Percentiles rank a stretch among this genome's conserved stretches.
Evolutionary conservation across 2,329 filamentous ascomycete genomes (phyloP).

Genomic region (Venturia effusa): DNA sequence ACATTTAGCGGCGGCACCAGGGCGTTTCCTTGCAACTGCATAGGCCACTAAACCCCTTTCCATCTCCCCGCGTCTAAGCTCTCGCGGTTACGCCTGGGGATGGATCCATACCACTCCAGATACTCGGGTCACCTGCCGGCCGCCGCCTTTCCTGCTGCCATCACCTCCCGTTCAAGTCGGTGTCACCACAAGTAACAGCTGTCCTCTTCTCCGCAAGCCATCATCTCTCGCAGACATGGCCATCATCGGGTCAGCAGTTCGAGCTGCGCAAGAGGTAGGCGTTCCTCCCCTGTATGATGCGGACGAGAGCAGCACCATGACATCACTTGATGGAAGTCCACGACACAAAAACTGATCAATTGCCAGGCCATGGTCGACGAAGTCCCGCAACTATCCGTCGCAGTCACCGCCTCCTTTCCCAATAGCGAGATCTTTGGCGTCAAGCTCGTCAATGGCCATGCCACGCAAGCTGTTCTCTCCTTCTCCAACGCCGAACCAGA

Average conservation of each 20-base stretch:
- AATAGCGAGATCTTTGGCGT: slow-evolving; percentile 77
- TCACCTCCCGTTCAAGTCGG: not conserved
- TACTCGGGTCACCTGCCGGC: not conserved
- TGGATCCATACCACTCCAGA: not conserved
- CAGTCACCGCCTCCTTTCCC: slow-evolving; percentile 48
- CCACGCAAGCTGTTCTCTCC: slow-evolving; percentile 66
- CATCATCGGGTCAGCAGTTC: slow-evolving; percentile 60
- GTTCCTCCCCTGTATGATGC: not conserved
- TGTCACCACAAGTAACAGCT: not conserved
- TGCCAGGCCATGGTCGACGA: not conserved
- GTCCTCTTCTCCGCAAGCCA: not conserved
- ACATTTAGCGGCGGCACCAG: not conserved
- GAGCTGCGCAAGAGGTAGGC: slow-evolving; percentile 52
- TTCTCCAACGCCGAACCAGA: slow-evolving; percentile 73
- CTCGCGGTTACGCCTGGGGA: not conserved
- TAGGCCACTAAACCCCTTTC: not conserved
- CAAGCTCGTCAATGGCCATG: slow-evolving; percentile 86
- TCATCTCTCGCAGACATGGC: slow-evolving; percentile 43
- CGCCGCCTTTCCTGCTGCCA: not conserved
- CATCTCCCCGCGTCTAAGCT: not conserved
- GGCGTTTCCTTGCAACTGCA: not conserved
- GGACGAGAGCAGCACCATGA: slow-evolving; percentile 11
- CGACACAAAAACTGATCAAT: not conserved
- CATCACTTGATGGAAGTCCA: not conserved
- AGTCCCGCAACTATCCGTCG: slow-evolving; percentile 49